Conservation (phyloP, 1,284 basidiomycete species). For the Athelia psychrophila region DNA sequence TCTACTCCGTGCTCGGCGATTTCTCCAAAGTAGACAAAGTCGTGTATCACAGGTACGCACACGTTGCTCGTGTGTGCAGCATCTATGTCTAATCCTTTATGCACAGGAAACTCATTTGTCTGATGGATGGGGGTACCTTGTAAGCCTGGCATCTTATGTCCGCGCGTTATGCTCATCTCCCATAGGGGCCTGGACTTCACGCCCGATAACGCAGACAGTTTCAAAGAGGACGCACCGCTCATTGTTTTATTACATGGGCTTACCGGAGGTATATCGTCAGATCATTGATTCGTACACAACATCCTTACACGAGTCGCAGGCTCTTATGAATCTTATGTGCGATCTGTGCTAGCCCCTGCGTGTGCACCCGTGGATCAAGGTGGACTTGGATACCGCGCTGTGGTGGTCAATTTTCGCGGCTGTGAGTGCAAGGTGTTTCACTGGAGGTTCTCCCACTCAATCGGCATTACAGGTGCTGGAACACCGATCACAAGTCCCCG, state of each 20-base stretch:
- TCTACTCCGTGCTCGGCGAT: slow-evolving; percentile 48
- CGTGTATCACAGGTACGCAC: slow-evolving; percentile 54
- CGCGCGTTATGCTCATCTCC: slow-evolving; percentile 4
- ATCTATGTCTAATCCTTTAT: slow-evolving; percentile 10
- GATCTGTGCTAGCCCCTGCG: slow-evolving; percentile 73
- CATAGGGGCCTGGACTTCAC: slow-evolving; percentile 73
- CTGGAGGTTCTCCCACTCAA: not conserved
- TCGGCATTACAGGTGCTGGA: slow-evolving; percentile 59
- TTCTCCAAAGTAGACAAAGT: slow-evolving; percentile 64
- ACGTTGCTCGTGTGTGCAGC: slow-evolving; percentile 1
- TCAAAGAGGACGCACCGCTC: slow-evolving; percentile 71
- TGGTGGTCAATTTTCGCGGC: slow-evolving; percentile 91
- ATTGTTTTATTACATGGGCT: slow-evolving; percentile 85
- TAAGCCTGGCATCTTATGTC: slow-evolving; percentile 28
- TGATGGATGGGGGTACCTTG: slow-evolving; percentile 73
- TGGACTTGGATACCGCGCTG: slow-evolving; percentile 84
- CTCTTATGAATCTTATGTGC: slow-evolving; percentile 87
- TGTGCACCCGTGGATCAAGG: slow-evolving; percentile 67
- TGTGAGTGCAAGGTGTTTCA: slow-evolving; percentile 49
- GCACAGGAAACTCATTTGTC: slow-evolving; percentile 5
- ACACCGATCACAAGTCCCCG: slow-evolving; percentile 79
- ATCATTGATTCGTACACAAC: not conserved
- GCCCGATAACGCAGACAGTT: slow-evolving; percentile 47
- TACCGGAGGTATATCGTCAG: slow-evolving; percentile 63
- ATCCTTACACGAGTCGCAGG: slow-evolving; percentile 38